phyloP scores from a whole-genome alignment of 2,329 filamentous ascomycete genomes.

The Fusarium mexicanum region DNA sequence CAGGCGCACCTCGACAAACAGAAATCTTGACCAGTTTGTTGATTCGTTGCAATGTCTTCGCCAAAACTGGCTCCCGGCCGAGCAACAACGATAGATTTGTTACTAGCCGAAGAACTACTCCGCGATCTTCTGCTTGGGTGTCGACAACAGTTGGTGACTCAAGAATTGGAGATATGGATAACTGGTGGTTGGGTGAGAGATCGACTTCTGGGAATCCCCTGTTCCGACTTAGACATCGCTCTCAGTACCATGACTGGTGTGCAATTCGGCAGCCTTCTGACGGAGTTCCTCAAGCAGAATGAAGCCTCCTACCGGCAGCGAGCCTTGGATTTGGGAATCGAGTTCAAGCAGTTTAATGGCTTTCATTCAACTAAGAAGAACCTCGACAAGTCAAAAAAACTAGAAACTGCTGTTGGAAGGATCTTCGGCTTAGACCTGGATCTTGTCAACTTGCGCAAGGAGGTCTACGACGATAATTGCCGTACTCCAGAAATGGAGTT shows the following conservation, averaged over 20 bases:
- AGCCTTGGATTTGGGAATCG: not conserved
- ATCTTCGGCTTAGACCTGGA: not conserved
- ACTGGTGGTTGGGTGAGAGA: not conserved
- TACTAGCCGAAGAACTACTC: not conserved
- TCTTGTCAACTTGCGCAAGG: not conserved
- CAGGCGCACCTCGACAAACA: too few species aligned
- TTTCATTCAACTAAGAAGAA: not conserved
- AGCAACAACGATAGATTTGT: not conserved
- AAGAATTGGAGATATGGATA: not conserved
- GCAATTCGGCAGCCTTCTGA: not conserved
- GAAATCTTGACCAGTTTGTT: not conserved
- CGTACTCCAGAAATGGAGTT: not conserved
- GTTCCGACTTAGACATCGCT: not conserved
- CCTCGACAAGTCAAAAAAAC: not conserved
- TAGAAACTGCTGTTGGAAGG: not conserved
- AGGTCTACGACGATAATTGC: not conserved
- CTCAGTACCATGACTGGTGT: not conserved
- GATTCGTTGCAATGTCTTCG: not conserved
- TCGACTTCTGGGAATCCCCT: not conserved
- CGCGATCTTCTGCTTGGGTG: not conserved
- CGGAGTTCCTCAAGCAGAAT: not conserved
- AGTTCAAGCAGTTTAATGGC: not conserved
- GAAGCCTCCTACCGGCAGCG: not conserved
- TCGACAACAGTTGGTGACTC: not conserved
- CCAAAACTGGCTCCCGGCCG: not conserved